Evolutionary conservation across 2,329 filamentous ascomycete genomes (phyloP).

Genomic region (Pseudogymnoascus sp.): DNA sequence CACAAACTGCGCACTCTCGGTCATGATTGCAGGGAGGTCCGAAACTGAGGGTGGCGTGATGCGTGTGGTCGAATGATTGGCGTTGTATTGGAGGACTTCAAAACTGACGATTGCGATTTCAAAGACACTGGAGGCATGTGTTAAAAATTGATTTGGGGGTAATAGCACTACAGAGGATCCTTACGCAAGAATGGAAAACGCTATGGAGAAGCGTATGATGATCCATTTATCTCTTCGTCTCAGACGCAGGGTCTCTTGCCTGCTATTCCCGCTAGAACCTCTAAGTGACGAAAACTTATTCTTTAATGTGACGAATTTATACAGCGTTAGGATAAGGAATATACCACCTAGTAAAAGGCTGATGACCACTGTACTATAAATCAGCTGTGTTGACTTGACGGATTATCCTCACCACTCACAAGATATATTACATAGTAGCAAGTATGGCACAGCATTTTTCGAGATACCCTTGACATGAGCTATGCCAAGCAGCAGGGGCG

Average conservation of each 20-base stretch:
- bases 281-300: not conserved
- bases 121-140: not conserved
- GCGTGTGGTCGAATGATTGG: not conserved
- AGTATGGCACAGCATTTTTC: not conserved
- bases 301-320: conserved; percentile 30
- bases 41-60: not conserved
- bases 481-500: conserved; percentile 6
- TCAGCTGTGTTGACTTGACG: not conserved
- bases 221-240: conserved; percentile 10
- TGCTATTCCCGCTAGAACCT: not conserved
- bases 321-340: conserved; percentile 33
- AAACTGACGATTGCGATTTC: conserved; percentile 9
- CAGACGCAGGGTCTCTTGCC: not conserved
- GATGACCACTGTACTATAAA: conserved; percentile 30
- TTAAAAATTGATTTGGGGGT: not conserved
- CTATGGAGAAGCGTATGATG: conserved; percentile 11
- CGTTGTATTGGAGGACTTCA: conserved; percentile 8
- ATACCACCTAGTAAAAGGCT: conserved; percentile 31
- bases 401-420: not conserved
- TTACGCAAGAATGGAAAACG: conserved; percentile 1
- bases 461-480: not conserved
- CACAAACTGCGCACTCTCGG: conserved; percentile 4
- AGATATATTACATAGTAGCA: not conserved
- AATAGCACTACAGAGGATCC: not conserved
- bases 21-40: not conserved